These are phyloP conservation scores for Tremella mesenterica DNA, from an alignment of 768 basidiomycete species.

Conservation along the genomic window DNA sequence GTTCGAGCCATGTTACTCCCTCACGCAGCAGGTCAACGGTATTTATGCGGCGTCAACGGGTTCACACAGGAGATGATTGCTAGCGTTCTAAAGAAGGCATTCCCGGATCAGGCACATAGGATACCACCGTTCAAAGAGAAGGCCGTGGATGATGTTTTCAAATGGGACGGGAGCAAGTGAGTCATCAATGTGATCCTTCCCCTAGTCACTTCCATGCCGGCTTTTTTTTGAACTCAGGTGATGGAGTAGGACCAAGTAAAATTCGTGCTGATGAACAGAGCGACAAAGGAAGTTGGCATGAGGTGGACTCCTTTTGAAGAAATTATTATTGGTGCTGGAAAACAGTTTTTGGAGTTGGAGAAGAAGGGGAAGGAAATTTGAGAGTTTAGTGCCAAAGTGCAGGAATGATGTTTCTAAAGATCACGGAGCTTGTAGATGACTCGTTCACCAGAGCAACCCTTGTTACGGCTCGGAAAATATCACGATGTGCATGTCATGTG, in stretches of 20 bases:
- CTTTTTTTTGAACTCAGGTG: too few relatives aligned
- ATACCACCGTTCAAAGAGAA: background rate
- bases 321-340: background rate
- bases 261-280: background rate
- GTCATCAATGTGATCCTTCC: too few relatives aligned
- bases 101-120: background rate
- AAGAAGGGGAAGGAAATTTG: background rate
- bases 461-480: too few relatives aligned
- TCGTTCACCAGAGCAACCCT: too few relatives aligned
- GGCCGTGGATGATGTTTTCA: background rate
- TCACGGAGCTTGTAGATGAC: too few relatives aligned
- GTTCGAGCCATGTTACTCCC: slow-evolving; percentile 7
- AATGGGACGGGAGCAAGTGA: background rate
- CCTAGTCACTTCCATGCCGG: too few relatives aligned
- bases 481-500: too few relatives aligned
- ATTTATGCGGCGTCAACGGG: background rate
- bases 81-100: background rate
- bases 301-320: background rate
- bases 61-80: background rate
- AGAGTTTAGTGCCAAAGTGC: too few relatives aligned
- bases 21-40: slow-evolving; percentile 9
- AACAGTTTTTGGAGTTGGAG: background rate
- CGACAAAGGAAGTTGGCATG: background rate
- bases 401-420: too few relatives aligned
- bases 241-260: background rate